Evolutionary conservation across 2,329 filamentous ascomycete species (phyloP).

Genomic region (Fusarium concolor): DNA sequence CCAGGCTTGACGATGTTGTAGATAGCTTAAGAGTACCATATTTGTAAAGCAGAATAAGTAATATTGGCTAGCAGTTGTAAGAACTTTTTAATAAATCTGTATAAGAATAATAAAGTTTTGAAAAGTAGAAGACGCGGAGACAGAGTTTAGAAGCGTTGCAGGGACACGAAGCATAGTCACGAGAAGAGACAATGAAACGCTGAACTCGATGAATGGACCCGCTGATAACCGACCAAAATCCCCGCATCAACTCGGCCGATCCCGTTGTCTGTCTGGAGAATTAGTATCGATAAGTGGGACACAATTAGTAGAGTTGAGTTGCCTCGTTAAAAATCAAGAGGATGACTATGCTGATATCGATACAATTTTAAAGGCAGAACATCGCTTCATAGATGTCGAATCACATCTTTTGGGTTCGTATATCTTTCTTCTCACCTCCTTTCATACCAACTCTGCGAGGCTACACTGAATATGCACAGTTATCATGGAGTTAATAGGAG

Average conservation of each 20-base stretch:
- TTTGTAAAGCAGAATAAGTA: neutral
- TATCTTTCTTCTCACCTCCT: too few species aligned
- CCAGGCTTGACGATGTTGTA: constrained; percentile 79
- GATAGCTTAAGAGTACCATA: constrained; percentile 66
- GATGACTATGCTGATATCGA: too few species aligned
- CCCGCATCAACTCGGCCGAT: constrained; percentile 31
- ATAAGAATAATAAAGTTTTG: neutral
- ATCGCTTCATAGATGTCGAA: too few species aligned
- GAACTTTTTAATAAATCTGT: neutral
- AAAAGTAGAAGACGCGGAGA: neutral
- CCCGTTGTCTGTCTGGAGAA: constrained; percentile 14
- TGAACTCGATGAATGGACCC: constrained; percentile 28
- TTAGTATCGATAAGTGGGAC: constrained; percentile 2
- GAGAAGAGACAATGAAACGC: constrained; percentile 3
- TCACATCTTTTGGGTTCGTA: too few species aligned
- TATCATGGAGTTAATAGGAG: too few species aligned
- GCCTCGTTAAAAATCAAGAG: too few species aligned
- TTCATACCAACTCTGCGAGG: too few species aligned
- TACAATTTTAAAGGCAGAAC: too few species aligned
- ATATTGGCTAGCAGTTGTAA: neutral
- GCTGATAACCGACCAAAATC: constrained; percentile 33
- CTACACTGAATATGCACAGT: too few species aligned
- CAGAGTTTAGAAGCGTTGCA: neutral
- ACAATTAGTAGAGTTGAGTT: neutral
- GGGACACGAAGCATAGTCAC: constrained; percentile 5